phyloP scores from a whole-genome alignment of 2,329 filamentous ascomycete genomes.

The Epichloe scottii region DNA sequence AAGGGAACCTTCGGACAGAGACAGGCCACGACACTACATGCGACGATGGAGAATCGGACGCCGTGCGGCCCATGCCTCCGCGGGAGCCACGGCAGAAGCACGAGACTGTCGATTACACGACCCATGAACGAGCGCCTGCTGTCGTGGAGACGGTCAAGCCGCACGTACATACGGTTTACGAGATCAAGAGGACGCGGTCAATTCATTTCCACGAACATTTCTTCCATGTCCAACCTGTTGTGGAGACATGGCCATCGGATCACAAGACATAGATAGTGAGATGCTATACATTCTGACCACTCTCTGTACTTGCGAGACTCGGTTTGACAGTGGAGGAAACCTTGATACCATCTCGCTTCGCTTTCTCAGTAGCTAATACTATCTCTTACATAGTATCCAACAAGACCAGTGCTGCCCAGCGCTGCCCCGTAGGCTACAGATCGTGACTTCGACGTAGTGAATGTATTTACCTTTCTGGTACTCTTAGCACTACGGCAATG shows the following conservation, averaged over 20 bases:
- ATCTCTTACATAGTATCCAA: too few species aligned
- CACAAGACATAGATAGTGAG: background rate
- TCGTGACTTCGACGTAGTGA: too few species aligned
- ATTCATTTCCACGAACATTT: slow-evolving; percentile 5
- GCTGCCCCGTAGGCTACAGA: too few species aligned
- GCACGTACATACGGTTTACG: slow-evolving; percentile 3
- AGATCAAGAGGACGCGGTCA: background rate
- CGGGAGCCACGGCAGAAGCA: background rate
- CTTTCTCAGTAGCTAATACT: too few species aligned
- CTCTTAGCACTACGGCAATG: too few species aligned
- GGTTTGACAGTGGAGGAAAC: background rate
- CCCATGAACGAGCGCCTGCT: background rate
- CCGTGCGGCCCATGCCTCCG: too few species aligned
- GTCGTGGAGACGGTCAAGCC: background rate
- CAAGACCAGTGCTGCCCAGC: too few species aligned
- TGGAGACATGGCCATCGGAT: background rate
- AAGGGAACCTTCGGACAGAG: background rate
- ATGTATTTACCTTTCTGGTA: too few species aligned
- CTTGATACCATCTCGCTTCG: too few species aligned
- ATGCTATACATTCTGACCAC: background rate
- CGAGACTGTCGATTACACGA: background rate
- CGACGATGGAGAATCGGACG: too few species aligned
- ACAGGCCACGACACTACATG: background rate
- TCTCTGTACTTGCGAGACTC: background rate
- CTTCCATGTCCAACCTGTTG: slow-evolving; percentile 1